Evolutionary conservation across 2,329 filamentous ascomycete genomes (phyloP).

Genomic region (Colletotrichum orchidophilum): DNA sequence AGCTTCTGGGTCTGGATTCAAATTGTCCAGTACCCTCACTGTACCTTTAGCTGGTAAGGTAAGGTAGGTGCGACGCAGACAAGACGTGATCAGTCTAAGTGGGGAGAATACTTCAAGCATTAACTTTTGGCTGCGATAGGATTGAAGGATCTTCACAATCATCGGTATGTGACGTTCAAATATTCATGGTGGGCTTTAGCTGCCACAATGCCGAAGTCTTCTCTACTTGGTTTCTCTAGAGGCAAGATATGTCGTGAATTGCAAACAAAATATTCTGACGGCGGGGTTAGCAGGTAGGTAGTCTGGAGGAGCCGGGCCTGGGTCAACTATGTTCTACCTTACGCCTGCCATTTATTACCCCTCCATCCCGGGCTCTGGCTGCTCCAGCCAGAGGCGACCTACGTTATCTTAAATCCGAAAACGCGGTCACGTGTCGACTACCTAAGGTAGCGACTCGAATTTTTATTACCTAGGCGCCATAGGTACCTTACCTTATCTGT

Average conservation of each 20-base stretch:
- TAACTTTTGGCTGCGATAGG: too few species aligned
- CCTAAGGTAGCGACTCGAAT: too few species aligned
- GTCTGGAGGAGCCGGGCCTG: too few species aligned
- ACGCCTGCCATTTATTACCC: background rate
- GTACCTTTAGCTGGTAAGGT: background rate
- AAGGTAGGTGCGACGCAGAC: background rate
- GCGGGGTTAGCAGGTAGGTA: background rate
- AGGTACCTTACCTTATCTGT: background rate
- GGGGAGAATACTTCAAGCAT: background rate
- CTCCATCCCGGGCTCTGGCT: background rate
- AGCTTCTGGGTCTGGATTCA: slow-evolving; percentile 1
- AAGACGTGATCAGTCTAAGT: slow-evolving; percentile 5
- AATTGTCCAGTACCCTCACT: background rate
- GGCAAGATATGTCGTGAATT: background rate
- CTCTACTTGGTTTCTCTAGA: background rate
- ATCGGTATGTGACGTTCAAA: background rate
- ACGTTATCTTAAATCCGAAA: background rate
- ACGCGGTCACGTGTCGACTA: background rate
- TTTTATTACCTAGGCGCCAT: too few species aligned
- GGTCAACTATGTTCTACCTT: background rate
- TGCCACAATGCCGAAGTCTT: background rate
- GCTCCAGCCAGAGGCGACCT: background rate
- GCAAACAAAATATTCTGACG: background rate
- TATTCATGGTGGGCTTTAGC: background rate
- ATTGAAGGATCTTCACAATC: background rate